phyloP scores from a whole-genome alignment of 2,329 filamentous ascomycete species.

The Chrysoporthe cubensis region DNA sequence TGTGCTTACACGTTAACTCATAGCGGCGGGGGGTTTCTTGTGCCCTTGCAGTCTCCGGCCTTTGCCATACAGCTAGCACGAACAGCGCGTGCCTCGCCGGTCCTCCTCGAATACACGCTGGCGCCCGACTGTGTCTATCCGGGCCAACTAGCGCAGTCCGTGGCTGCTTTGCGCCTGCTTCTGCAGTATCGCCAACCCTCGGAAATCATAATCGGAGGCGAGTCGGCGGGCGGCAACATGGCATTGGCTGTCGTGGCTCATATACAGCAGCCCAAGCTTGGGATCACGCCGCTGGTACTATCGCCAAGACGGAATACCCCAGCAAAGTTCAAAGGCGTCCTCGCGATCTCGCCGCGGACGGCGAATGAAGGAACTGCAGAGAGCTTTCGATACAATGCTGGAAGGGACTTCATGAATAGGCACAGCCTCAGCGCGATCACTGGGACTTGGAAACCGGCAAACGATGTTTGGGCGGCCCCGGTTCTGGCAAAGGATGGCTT shows the following conservation, averaged over 20 bases:
- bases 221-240: conserved; percentile 34
- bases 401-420: conserved; percentile 31
- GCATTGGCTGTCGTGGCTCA: conserved; percentile 31
- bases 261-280: conserved; percentile 29
- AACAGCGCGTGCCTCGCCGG: conserved; percentile 22
- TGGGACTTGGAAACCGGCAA: conserved; percentile 25
- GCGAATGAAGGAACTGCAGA: conserved; percentile 29
- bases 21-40: conserved; percentile 23
- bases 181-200: conserved; percentile 23
- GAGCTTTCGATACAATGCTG: conserved; percentile 30
- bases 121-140: conserved; percentile 33
- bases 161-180: conserved; percentile 31
- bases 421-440: conserved; percentile 25
- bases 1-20: background rate
- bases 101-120: conserved; percentile 34
- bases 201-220: conserved; percentile 32
- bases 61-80: conserved; percentile 23
- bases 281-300: conserved; percentile 26
- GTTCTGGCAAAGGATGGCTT: conserved; percentile 26
- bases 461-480: conserved; percentile 31
- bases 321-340: conserved; percentile 26
- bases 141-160: conserved; percentile 32
- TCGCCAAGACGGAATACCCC: background rate
- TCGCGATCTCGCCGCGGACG: conserved; percentile 32
- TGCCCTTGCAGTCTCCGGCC: conserved; percentile 19